These are phyloP conservation scores for Phytophthora ramorum DNA, from an alignment of 352 stramenopile species.

Conservation along the genomic window DNA sequence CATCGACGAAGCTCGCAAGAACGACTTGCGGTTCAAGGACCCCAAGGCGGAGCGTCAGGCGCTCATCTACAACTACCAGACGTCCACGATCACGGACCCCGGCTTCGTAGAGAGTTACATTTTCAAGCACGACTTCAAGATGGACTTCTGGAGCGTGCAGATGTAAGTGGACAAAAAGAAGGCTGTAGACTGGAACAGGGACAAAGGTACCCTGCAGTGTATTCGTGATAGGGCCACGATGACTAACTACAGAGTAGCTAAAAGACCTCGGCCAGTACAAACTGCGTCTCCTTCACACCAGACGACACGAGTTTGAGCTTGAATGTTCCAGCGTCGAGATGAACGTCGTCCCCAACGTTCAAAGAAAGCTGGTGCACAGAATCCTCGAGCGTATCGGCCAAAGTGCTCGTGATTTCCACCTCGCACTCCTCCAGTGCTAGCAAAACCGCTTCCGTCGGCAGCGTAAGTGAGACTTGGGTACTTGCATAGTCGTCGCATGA, in stretches of 20 bases:
- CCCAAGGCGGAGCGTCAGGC: conserved; percentile 47
- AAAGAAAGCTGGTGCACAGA: conserved; percentile 11
- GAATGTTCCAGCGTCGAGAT: conserved; percentile 20
- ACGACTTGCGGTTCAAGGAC: conserved; percentile 60
- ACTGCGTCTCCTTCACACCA: conserved; percentile 20
- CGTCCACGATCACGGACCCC: conserved; percentile 63
- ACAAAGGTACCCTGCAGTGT: too few species aligned
- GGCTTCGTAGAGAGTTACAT: conserved; percentile 74
- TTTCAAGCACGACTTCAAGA: conserved; percentile 68
- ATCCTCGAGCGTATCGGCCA: conserved; percentile 1
- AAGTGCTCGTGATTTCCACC: conserved; percentile 29
- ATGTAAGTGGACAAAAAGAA: conserved; percentile 23
- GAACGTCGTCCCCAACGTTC: conserved; percentile 35
- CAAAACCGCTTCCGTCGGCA: conserved; percentile 46
- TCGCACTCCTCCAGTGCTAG: conserved; percentile 37
- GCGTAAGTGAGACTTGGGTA: conserved; percentile 32
- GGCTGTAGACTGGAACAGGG: not conserved
- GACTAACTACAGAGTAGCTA: conserved; percentile 17
- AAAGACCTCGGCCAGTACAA: conserved; percentile 39
- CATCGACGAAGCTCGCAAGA: conserved; percentile 76
- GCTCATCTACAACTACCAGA: conserved; percentile 81
- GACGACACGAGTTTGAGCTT: conserved; percentile 21
- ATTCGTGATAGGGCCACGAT: not conserved
- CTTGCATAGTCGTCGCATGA: conserved; percentile 3
- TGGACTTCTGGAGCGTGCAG: conserved; percentile 49